Evolutionary conservation across 179 eudicot species (phyloP).

Genomic region (Carnegiea gigantea): DNA sequence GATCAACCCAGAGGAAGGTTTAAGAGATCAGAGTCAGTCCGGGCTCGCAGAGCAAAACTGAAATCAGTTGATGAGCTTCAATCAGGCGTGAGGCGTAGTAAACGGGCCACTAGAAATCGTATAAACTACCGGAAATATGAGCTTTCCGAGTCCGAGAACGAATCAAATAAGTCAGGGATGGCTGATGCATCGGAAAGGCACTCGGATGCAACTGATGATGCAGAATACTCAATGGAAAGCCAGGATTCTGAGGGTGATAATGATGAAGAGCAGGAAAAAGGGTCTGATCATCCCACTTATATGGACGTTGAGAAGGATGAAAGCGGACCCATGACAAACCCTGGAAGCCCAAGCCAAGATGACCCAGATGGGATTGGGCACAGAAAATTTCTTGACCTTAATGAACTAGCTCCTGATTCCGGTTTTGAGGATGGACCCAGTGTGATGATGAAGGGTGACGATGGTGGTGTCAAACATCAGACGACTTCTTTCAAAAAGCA

Average conservation of each 20-base stretch:
- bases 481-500: background rate
- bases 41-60: conserved; percentile 47
- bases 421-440: conserved; percentile 79
- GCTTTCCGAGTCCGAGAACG: conserved; percentile 72
- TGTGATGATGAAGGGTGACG: conserved; percentile 51
- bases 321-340: conserved; percentile 25
- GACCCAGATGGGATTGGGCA: conserved; percentile 38
- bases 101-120: conserved; percentile 69
- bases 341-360: conserved; percentile 43
- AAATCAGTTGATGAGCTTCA: conserved; percentile 54
- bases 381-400: conserved; percentile 81
- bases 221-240: conserved; percentile 47
- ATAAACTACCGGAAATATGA: conserved; percentile 68
- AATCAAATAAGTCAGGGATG: conserved; percentile 44
- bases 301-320: conserved; percentile 39
- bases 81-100: conserved; percentile 81
- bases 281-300: conserved; percentile 31
- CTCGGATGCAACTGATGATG: conserved; percentile 45
- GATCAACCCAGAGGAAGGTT: conserved; percentile 49
- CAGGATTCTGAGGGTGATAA: conserved; percentile 40
- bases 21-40: conserved; percentile 43
- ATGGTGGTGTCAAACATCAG: conserved; percentile 16
- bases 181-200: conserved; percentile 40
- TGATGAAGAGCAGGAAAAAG: conserved; percentile 36
- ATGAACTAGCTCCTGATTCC: conserved; percentile 84